Evolutionary conservation across 2,329 filamentous ascomycete genomes (phyloP), one percentile per base, ranked within the genome.

Genomic region (Ceratocystis harringtonii): DNA sequence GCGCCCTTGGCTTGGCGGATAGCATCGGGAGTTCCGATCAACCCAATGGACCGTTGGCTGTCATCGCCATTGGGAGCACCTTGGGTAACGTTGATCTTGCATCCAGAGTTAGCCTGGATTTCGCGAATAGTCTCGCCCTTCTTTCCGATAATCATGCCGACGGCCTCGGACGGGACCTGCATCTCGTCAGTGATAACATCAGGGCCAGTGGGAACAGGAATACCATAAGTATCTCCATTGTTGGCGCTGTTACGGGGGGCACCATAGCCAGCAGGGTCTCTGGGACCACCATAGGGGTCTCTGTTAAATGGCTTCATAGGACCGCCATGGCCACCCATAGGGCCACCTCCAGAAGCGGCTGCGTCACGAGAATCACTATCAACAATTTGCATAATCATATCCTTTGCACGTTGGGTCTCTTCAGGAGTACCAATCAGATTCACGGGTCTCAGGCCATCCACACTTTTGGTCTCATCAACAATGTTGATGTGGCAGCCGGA

Each of bases 401-500:
- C 88, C 76, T 94, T 92, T 48, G 91, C 91, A 68, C 84, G 82
- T 60, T 84, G 84, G 61, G 90, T 87, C 63, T 90, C 86, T 71
- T 86, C 82, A 52, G 83, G 83, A 52, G 86, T 85, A 67, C 91
- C 91, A 70, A 95, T 95, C 61, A 96, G 80, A 73, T 96, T 96
- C 69, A 96, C 90, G 32, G 92, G 91, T 62, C 91, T 85, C 68
- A 95, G 79, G 57, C 91, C 91, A 72, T 95, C 95, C 70, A 95
- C 83, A 72, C 90, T 95, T 80, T 95, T 95, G 70, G 90, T 90
- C 76, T 96, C 91, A 71, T 89, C 89, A 50, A 95, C 89, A 72
- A 96, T 96, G 75, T 96, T 96, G 74, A 96, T 90, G 74, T 96
- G 92, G 74, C 91, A 96, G n/a, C 89, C 89, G 71, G 89, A 94